Percentiles rank a stretch among this genome's conserved stretches.
Evolutionary conservation across 1,139 yeast species (phyloP).

Genomic region (Pichia inconspicua): DNA sequence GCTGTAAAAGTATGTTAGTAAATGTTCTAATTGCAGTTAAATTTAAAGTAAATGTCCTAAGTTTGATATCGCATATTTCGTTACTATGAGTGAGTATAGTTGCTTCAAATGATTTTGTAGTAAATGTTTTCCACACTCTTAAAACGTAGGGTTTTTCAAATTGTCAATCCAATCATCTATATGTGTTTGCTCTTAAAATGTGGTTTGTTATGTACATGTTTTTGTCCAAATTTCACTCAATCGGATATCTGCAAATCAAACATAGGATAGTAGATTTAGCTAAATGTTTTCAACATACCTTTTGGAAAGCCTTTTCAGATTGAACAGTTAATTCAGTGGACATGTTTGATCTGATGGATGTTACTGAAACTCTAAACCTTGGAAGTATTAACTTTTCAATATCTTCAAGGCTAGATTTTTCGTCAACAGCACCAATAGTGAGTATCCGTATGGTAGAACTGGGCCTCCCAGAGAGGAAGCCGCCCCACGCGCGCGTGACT

Average conservation of each 20-base stretch:
- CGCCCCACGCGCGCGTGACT: not conserved
- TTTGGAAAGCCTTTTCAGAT: conserved; percentile 99
- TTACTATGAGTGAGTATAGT: too few relatives aligned
- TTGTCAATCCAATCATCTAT: too few relatives aligned
- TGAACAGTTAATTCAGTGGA: conserved; percentile 99
- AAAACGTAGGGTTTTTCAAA: too few relatives aligned
- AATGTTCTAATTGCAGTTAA: not conserved
- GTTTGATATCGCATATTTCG: too few relatives aligned
- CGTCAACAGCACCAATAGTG: not conserved
- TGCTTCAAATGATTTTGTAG: too few relatives aligned
- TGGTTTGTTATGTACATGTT: too few relatives aligned
- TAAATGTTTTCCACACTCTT: too few relatives aligned
- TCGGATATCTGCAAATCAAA: too few relatives aligned
- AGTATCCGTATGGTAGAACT: not conserved
- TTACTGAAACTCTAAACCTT: not conserved
- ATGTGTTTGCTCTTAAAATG: too few relatives aligned
- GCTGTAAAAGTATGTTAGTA: conserved; percentile 40
- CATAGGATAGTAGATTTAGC: too few relatives aligned
- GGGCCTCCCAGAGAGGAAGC: not conserved
- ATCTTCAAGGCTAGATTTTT: not conserved
- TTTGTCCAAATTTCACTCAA: too few relatives aligned
- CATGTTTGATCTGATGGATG: conserved; percentile 45
- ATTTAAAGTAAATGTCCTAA: too few relatives aligned
- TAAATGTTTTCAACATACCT: conserved; percentile 53
- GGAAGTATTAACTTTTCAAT: not conserved